Base-by-base conservation (phyloP, 768 basidiomycete species). In the Dioszegia hungarica region DNA sequence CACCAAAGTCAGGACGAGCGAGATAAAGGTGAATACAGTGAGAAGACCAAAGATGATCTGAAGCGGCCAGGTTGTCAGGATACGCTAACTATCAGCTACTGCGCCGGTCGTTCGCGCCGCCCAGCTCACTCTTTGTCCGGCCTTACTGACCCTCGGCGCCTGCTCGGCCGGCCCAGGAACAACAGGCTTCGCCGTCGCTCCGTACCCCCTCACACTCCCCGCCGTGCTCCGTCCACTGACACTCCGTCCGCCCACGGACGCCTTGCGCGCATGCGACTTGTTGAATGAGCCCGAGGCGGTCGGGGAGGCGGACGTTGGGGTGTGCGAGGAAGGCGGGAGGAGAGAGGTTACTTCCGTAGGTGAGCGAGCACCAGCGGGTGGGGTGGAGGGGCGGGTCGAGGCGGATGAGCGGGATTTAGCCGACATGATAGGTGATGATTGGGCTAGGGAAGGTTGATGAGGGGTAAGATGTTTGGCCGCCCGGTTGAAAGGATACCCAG, bases 51-150 rank as follows among this genome's bases (percentile, higher is more conserved):
- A 70, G 34, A 65, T 28, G 28, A 64, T 40, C 45, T 64, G 61
- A 3, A 75, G 40, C 10, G 70, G 69, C n/a, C 66, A 53, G 5
- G 74, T 73, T 4, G 74, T 75, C 20, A 75, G 50, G 37, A 75
- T 66, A 12, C 74, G 27, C 74, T 75, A 40, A 5, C 20, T 39
- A 24, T 60, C 43, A 63, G 39, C 45, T 37, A 25, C 6, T n/a
- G 25, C 3, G 38, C 47, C 14, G 28, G 17, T 33, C 40, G 19
- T 2, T 17, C 9, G 11, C 11, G 14, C 19, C 17, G 9, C 20
- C 25, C 37, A 44, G 56, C 67, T 54, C 46, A 74, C 72, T 62
- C 68, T 65, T 45, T 74, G 72, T 20, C 72, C 72, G 9, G 41
- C 46, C 54, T 69, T 69, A 33, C 63, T 69, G 39, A 74, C 72